Base-by-base conservation (phyloP, 2,329 filamentous ascomycete species). In the Exophiala sp. region DNA sequence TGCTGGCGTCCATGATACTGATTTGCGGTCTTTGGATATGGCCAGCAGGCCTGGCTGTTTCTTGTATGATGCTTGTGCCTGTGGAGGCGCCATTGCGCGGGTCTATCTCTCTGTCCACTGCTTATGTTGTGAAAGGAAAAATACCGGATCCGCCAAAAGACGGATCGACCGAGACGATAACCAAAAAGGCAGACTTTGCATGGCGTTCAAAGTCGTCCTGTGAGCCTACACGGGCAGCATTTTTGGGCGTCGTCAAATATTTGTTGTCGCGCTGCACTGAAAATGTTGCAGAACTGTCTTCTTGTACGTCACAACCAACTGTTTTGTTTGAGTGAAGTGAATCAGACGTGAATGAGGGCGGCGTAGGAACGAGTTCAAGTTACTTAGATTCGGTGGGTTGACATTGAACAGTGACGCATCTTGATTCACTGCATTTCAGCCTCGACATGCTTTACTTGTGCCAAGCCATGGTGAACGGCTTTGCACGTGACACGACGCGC, bases 21-120 rank as follows among this genome's bases (percentile, higher is more conserved):
- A 81, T 63, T 79, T 80, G 62, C 81, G 77, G 67, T 95, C 88
- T 49, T 78, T 73, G 13, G 86, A 82, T 60, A 97, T 75, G 21
- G 81, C 80, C 63, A 98, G 73, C 53, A 80, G 80, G 66, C 93
- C 93, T 74, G 97, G 87, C 70, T 95, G 93, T 75, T 97, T 98
- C 73, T 96, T 97, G 77, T 93, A 97, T 51, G 83, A 75, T 45
- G 85, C 83, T 56, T 78, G 80, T 52, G 83, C 87, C 60, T 74
- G 78, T 45, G 80, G 81, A 55, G 76, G 67, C 22, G 77, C 71
- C 81, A 84, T 83, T 24, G 21, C 24, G 14, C 10, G 11, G 40
- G 5, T 27, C 10, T 27, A 6, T 27, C 24, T 39, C 23, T 40
- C 34, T 21, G 10, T 45, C 32, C 13, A 18, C 3, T 11, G 23